These are phyloP conservation scores for Cucurbita ficifolia DNA, from an alignment of 306 rosid species.

Conservation along the genomic window DNA sequence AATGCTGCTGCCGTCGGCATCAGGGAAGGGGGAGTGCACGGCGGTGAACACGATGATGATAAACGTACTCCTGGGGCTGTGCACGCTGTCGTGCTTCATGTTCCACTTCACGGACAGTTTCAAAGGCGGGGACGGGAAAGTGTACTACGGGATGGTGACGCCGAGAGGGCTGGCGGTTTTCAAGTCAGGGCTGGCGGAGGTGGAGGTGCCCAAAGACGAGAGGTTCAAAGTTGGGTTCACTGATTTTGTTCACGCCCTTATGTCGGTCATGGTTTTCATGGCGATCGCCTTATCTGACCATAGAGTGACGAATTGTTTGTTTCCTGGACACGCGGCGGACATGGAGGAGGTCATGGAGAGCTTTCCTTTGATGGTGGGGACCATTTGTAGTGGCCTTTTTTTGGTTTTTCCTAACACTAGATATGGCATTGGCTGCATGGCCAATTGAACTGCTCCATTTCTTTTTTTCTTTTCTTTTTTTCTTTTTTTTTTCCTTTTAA, in stretches of 20 bases:
- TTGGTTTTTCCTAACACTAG: conserved; percentile 56
- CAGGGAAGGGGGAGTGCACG: conserved; percentile 41
- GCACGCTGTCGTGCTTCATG: conserved; percentile 68
- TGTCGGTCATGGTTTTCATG: conserved; percentile 65
- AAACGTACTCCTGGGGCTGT: conserved; percentile 24
- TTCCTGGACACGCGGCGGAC: conserved; percentile 45
- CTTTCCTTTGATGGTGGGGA: conserved; percentile 59
- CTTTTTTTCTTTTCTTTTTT: too few relatives aligned
- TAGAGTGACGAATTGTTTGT: conserved; percentile 48
- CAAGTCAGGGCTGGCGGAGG: conserved; percentile 27
- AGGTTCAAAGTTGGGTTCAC: conserved; percentile 21
- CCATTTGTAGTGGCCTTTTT: conserved; percentile 49
- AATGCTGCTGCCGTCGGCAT: conserved; percentile 64
- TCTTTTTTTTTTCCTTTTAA: too few relatives aligned
- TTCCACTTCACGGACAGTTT: conserved; percentile 65
- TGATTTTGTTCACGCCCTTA: conserved; percentile 54
- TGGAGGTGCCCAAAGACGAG: conserved; percentile 37
- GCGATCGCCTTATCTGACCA: conserved; percentile 71
- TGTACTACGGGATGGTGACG: conserved; percentile 64
- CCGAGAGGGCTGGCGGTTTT: conserved; percentile 44
- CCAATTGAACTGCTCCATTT: conserved; percentile 16
- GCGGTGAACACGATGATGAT: conserved; percentile 31
- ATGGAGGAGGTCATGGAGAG: conserved; percentile 71
- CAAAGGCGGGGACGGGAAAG: conserved; percentile 33
- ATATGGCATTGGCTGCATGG: conserved; percentile 58